These are phyloP conservation scores for Candida labiduridarum DNA, from an alignment of 1,139 yeast genomes.

Conservation along the genomic window DNA sequence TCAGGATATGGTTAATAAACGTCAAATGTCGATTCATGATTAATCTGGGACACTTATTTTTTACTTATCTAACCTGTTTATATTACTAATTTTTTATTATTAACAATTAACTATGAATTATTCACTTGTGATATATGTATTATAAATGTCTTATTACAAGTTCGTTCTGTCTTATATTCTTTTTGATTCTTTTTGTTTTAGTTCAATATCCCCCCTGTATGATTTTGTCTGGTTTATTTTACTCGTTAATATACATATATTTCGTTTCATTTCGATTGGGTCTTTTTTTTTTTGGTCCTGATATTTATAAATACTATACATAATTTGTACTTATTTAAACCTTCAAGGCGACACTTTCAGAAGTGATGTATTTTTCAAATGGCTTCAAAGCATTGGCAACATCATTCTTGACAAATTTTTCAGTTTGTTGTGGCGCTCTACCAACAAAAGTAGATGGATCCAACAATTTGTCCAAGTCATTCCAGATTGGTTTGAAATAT, in stretches of 20 bases:
- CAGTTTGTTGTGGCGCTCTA: conserved; percentile 98
- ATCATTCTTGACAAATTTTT: conserved; percentile 82
- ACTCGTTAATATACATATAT: too few species aligned
- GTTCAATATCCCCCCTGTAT: too few species aligned
- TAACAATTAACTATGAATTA: not conserved
- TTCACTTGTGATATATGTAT: not conserved
- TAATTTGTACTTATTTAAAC: conserved; percentile 21
- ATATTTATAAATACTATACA: too few species aligned
- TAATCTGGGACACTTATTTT: not conserved
- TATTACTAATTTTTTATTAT: not conserved
- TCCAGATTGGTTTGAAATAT: conserved; percentile 90
- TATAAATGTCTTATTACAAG: not conserved
- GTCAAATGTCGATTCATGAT: conserved; percentile 1
- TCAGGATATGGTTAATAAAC: conserved; percentile 7
- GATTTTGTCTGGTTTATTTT: too few species aligned
- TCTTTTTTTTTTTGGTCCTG: not conserved
- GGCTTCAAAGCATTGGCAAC: conserved; percentile 84
- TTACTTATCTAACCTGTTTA: not conserved
- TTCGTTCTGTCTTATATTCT: too few species aligned
- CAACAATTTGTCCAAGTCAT: conserved; percentile 73
- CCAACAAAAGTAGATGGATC: conserved; percentile 97
- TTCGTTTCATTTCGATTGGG: not conserved
- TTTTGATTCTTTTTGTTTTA: not conserved
- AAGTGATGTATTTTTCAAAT: conserved; percentile 58
- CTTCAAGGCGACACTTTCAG: conserved; percentile 59